Conservation (phyloP, 2,329 filamentous ascomycete species). For the Coniella vitis region DNA sequence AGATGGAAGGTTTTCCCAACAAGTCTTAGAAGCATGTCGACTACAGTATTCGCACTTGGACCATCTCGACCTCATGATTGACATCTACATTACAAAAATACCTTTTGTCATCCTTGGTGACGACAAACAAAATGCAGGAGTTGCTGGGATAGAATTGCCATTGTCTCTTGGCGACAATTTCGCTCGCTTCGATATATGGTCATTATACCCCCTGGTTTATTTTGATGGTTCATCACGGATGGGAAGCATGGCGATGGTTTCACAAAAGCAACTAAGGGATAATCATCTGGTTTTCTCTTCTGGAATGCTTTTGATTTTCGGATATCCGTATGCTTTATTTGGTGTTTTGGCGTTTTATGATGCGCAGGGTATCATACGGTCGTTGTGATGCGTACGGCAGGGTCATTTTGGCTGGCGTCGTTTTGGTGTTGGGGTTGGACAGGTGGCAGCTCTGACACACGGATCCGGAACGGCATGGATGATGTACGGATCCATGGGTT, state of each 20-base stretch:
- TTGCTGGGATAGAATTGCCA: constrained; percentile 3
- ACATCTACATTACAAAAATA: background rate
- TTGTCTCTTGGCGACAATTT: constrained; percentile 4
- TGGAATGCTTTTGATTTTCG: constrained; percentile 1
- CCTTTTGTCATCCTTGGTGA: background rate
- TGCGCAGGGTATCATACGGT: constrained; percentile 9
- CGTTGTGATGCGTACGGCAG: constrained; percentile 7
- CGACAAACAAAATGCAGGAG: constrained; percentile 3
- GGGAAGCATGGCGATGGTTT: constrained; percentile 11
- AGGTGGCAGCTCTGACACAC: constrained; percentile 5
- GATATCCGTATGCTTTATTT: background rate
- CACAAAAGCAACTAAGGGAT: constrained; percentile 10
- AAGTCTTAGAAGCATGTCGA: background rate
- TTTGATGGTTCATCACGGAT: constrained; percentile 6
- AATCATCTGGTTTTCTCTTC: constrained; percentile 10
- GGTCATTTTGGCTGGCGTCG: constrained; percentile 2
- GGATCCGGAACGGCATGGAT: background rate
- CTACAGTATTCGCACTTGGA: background rate
- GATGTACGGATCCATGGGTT: background rate
- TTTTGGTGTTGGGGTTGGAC: constrained; percentile 11
- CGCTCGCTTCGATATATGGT: constrained; percentile 8
- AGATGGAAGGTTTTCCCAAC: background rate
- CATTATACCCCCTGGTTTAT: constrained; percentile 8
- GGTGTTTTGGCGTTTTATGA: constrained; percentile 9
- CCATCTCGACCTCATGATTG: background rate